These are phyloP conservation scores for Cladobotryum protrusum DNA, from an alignment of 2,329 filamentous ascomycete species.

Conservation along the genomic window DNA sequence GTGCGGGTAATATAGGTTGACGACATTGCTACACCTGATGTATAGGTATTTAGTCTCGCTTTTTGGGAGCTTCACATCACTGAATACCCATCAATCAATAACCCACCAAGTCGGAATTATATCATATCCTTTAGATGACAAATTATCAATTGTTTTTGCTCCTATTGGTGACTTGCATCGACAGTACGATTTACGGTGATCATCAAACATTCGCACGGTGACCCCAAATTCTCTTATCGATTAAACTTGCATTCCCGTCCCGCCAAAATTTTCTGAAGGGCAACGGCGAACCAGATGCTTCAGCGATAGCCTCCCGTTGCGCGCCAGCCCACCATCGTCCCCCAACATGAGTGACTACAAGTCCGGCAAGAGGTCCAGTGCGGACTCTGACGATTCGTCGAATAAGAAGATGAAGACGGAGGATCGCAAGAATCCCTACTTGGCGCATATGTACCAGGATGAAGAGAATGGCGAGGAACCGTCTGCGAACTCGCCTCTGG, in stretches of 20 bases:
- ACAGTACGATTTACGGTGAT: not conserved
- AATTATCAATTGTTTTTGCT: no score
- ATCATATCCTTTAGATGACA: no score
- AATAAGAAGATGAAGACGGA: constrained; percentile 41
- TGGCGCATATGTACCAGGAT: constrained; percentile 77
- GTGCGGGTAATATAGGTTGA: not conserved
- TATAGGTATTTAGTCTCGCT: no score
- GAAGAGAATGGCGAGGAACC: constrained; percentile 24
- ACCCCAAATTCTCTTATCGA: constrained; percentile 25
- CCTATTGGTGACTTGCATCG: no score
- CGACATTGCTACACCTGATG: no score
- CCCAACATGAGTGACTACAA: constrained; percentile 33
- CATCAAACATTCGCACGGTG: no score
- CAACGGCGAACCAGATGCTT: constrained; percentile 5
- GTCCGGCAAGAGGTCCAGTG: constrained; percentile 39
- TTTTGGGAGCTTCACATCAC: no score
- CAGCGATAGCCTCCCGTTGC: constrained; percentile 2
- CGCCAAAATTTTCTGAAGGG: constrained; percentile 20
- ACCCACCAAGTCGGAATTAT: no score
- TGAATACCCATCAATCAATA: no score
- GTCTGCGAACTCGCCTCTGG: constrained; percentile 45
- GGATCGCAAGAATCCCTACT: constrained; percentile 67
- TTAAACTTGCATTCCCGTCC: constrained; percentile 17
- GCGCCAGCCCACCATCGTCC: constrained; percentile 6
- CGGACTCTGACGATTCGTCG: constrained; percentile 35